Evolutionary conservation across 176 grass and related monocot species (phyloP).

Genomic region (Lolium rigidum): DNA sequence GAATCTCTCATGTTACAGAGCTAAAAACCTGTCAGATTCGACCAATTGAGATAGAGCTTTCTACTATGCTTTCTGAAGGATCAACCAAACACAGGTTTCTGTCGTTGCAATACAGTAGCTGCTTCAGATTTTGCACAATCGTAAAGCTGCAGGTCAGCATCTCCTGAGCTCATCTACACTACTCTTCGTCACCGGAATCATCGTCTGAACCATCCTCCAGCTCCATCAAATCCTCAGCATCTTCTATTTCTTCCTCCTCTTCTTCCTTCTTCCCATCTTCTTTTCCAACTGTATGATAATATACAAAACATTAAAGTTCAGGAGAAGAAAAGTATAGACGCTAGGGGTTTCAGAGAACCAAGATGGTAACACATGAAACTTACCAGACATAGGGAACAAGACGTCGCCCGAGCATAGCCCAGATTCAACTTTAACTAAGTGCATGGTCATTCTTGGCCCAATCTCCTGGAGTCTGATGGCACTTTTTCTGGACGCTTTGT

Average conservation of each 20-base stretch:
- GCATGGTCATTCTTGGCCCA: conserved; percentile 76
- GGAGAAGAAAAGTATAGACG: not conserved
- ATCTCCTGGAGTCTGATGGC: conserved; percentile 90
- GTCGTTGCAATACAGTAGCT: not conserved
- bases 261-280: conserved; percentile 9
- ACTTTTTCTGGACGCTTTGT: conserved; percentile 78
- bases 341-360: not conserved
- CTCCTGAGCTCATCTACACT: not conserved
- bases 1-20: not conserved
- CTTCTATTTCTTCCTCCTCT: conserved; percentile 32
- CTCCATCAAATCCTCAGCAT: conserved; percentile 12
- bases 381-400: conserved; percentile 78
- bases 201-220: conserved; percentile 4
- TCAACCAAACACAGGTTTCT: not conserved
- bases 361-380: conserved; percentile 5
- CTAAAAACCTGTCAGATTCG: not conserved
- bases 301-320: not conserved
- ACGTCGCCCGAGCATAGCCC: conserved; percentile 79
- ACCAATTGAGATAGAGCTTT: not conserved
- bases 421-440: conserved; percentile 84
- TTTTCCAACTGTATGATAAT: conserved; percentile 31
- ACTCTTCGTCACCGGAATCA: conserved; percentile 22
- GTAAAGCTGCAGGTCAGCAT: not conserved
- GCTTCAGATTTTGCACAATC: conserved; percentile 15
- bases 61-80: not conserved